These are phyloP conservation scores for Crucihimalaya himalaica DNA, from an alignment of 345 rosid species.

Conservation along the genomic window DNA sequence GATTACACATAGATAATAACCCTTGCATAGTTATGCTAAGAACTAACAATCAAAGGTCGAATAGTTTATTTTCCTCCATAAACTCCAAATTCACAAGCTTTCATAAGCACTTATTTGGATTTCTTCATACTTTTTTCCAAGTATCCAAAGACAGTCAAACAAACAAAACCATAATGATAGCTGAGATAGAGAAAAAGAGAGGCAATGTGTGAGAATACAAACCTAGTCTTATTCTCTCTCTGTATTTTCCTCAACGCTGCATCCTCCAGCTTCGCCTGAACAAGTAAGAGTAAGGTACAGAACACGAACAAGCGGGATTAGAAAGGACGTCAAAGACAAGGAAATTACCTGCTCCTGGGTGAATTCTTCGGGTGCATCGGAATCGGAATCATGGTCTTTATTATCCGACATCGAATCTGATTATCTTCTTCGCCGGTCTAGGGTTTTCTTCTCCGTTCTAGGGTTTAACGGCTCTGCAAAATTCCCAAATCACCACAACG, in stretches of 20 bases:
- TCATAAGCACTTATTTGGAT: neutral
- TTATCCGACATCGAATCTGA: constrained; percentile 49
- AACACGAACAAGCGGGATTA: neutral
- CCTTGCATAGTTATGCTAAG: neutral
- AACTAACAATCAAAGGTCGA: neutral
- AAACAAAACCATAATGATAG: neutral
- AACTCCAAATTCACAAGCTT: constrained; percentile 25
- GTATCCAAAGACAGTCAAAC: neutral
- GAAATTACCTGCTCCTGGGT: constrained; percentile 67
- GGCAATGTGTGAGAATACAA: neutral
- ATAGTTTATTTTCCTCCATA: neutral
- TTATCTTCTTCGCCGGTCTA: constrained; percentile 25
- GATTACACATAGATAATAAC: neutral
- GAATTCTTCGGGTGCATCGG: constrained; percentile 73
- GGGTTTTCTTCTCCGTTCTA: constrained; percentile 41
- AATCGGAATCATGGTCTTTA: constrained; percentile 57
- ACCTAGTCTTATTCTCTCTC: constrained; percentile 72
- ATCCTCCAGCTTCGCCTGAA: constrained; percentile 66
- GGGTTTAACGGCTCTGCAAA: constrained; percentile 51
- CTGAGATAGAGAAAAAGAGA: neutral
- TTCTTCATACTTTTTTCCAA: neutral
- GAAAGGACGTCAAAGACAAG: neutral
- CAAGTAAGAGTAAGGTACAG: neutral
- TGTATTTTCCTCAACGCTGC: constrained; percentile 59
- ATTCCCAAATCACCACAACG: constrained; percentile 59